Evolutionary conservation across 2,329 filamentous ascomycete genomes (phyloP).

Genomic region (Ophiostoma ulmi): DNA sequence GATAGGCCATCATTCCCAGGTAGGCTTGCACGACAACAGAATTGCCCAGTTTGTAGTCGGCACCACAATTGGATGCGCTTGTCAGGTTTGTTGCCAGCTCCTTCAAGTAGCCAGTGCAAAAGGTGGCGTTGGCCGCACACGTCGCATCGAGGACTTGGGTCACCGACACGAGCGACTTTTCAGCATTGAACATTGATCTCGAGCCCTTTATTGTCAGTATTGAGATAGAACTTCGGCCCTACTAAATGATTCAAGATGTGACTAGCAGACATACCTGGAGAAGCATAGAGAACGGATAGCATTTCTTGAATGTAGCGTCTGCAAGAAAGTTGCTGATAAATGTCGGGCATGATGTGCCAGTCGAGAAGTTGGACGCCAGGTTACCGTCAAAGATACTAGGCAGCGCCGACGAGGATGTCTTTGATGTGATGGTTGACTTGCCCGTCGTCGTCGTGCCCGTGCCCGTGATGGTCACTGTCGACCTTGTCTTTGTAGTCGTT

Average conservation of each 20-base stretch:
- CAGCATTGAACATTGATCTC: slow-evolving; percentile 73
- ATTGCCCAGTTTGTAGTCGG: slow-evolving; percentile 64
- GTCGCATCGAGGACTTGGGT: slow-evolving; percentile 73
- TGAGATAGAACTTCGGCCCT: background rate
- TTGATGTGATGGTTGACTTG: slow-evolving; percentile 21
- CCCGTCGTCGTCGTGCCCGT: slow-evolving; percentile 21
- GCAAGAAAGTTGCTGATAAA: slow-evolving; percentile 66
- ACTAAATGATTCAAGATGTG: slow-evolving; percentile 19
- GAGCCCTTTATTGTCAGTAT: slow-evolving; percentile 57
- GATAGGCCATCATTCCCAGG: slow-evolving; percentile 69
- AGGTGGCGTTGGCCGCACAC: slow-evolving; percentile 61
- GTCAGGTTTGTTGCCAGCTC: slow-evolving; percentile 62
- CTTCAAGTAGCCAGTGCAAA: slow-evolving; percentile 62
- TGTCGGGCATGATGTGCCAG: slow-evolving; percentile 50
- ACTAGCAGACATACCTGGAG: slow-evolving; percentile 37
- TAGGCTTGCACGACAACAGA: slow-evolving; percentile 69
- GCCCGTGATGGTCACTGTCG: slow-evolving; percentile 22
- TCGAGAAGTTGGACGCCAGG: slow-evolving; percentile 57
- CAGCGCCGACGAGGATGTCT: slow-evolving; percentile 38
- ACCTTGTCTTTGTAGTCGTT: slow-evolving; percentile 2
- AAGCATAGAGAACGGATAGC: slow-evolving; percentile 79
- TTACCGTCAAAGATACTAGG: slow-evolving; percentile 64
- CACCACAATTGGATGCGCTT: slow-evolving; percentile 58
- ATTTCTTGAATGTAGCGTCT: slow-evolving; percentile 63
- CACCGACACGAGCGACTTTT: slow-evolving; percentile 64